Evolutionary conservation across 2,329 filamentous ascomycete genomes (phyloP).

Genomic region (Thielaviopsis ethacetica): DNA sequence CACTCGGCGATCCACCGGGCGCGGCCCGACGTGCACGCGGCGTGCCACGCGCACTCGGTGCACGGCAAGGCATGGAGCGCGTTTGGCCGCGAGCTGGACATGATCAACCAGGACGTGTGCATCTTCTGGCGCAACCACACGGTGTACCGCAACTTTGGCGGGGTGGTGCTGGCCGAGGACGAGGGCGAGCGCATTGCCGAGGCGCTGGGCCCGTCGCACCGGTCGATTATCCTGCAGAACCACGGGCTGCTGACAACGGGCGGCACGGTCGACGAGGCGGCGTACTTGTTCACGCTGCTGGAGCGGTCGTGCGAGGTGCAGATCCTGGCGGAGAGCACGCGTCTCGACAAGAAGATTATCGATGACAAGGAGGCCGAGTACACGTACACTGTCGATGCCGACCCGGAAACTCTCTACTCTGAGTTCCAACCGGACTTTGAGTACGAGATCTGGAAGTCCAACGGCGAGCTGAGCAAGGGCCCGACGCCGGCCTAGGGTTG

Average conservation of each 20-base stretch:
- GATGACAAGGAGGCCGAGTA: slow-evolving; percentile 24
- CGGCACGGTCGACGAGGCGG: slow-evolving; percentile 48
- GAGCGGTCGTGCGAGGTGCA: slow-evolving; percentile 21
- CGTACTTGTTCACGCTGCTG: slow-evolving; percentile 39
- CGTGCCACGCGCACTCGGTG: slow-evolving; percentile 43
- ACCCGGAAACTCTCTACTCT: slow-evolving; percentile 18
- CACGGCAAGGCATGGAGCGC: slow-evolving; percentile 45
- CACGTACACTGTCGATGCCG: slow-evolving; percentile 21
- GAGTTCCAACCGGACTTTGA: slow-evolving; percentile 22
- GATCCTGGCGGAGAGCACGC: slow-evolving; percentile 18
- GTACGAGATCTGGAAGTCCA: slow-evolving; percentile 20
- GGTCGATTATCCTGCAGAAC: slow-evolving; percentile 42
- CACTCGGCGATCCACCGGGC: slow-evolving; percentile 44
- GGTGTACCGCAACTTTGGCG: slow-evolving; percentile 44
- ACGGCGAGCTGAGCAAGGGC: slow-evolving; percentile 14
- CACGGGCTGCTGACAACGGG: slow-evolving; percentile 50
- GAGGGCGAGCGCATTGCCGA: slow-evolving; percentile 42
- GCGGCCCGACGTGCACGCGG: slow-evolving; percentile 40
- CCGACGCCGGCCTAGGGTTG: neutral
- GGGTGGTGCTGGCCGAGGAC: slow-evolving; percentile 43
- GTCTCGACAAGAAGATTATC: slow-evolving; percentile 17
- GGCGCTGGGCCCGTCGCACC: slow-evolving; percentile 35
- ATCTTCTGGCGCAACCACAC: slow-evolving; percentile 41
- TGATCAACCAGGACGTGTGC: slow-evolving; percentile 43
- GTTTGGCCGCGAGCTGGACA: slow-evolving; percentile 41